Base-by-base conservation (phyloP, 2,329 filamentous ascomycete genomes). In the Camillea tinctor region DNA sequence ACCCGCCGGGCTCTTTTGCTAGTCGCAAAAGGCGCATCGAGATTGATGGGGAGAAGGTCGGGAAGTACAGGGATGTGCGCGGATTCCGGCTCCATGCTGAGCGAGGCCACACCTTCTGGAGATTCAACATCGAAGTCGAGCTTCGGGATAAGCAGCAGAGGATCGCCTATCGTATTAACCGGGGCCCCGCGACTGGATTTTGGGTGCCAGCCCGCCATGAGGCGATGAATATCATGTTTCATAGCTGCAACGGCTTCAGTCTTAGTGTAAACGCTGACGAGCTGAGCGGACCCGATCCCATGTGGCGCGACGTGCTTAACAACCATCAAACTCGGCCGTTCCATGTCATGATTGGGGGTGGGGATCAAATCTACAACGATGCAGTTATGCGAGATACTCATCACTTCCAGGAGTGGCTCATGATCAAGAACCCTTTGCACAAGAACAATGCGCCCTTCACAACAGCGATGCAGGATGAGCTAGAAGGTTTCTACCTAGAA, bases 191-290 rank as follows among this genome's bases (percentile, higher is more conserved):
- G 2, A 88, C 91, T 56, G 92, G 90, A 1, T 99, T 99, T 74
- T 99, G 95, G 94, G 92, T 99, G 0, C 95, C 96, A 4, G 90
- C 89, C 30, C 85, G 83, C 54, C 89, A 87, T 17, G 84, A 96
- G 73, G 86, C 90, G 2, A 99, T 99, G 95, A 97, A 98, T 77
- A 91, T 97, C 73, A 97, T 98, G 93, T 99, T 97, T 78, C 86
- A 98, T 78, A 97, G 91, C 73, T 97, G 95, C 79, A 99, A 99
- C 73, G 95, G 96, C 1, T 99, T 99, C 79, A 94, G 92, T 68
- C 75, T 89, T 55, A 89, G 85, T 59, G 90, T 91, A 22, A 88
- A 96, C 63, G 79, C 92, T 0, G 84, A 96, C 71, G 83, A 88
- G 52, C 89, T 97, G 73, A 95, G 89, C 71, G 95, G 95, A 0